These are phyloP conservation scores for Mycosarcoma maydis DNA, from an alignment of 1,284 basidiomycete genomes.

Conservation along the genomic window DNA sequence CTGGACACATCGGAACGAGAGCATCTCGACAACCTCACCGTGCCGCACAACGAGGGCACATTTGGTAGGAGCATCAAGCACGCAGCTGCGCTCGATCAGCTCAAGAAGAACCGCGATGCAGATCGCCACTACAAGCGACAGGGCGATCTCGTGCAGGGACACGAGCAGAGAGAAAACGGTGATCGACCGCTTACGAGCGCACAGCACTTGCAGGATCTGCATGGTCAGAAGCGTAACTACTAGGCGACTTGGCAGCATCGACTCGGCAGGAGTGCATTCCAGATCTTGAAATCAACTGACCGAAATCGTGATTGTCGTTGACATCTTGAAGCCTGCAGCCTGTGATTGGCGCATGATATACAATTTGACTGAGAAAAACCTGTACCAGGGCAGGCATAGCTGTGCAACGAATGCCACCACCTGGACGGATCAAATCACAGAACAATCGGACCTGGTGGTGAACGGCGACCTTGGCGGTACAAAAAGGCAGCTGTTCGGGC, in stretches of 20 bases:
- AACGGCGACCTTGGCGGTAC: conserved; percentile 10
- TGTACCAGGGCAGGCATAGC: no score
- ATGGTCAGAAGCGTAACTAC: conserved; percentile 11
- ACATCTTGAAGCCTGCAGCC: no score
- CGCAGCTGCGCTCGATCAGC: conserved; percentile 19
- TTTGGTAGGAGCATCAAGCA: conserved; percentile 36
- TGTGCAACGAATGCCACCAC: no score
- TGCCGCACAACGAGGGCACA: conserved; percentile 2
- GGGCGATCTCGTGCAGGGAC: neutral
- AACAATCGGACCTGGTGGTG: neutral
- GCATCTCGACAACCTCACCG: conserved; percentile 20
- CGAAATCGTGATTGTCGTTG: no score
- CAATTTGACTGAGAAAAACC: no score
- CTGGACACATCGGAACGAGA: conserved; percentile 10
- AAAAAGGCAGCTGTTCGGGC: conserved; percentile 25
- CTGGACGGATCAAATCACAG: no score
- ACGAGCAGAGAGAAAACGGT: neutral
- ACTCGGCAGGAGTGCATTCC: no score
- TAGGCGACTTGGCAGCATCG: neutral
- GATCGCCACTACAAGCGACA: conserved; percentile 5
- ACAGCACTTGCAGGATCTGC: conserved; percentile 13
- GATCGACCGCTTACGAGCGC: conserved; percentile 1
- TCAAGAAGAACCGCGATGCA: conserved; percentile 9
- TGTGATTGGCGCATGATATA: no score
- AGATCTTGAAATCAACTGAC: no score